Evolutionary conservation across 2,329 filamentous ascomycete genomes (phyloP), one percentile per base, ranked within the genome.

Genomic region (Aspergillus sp.): DNA sequence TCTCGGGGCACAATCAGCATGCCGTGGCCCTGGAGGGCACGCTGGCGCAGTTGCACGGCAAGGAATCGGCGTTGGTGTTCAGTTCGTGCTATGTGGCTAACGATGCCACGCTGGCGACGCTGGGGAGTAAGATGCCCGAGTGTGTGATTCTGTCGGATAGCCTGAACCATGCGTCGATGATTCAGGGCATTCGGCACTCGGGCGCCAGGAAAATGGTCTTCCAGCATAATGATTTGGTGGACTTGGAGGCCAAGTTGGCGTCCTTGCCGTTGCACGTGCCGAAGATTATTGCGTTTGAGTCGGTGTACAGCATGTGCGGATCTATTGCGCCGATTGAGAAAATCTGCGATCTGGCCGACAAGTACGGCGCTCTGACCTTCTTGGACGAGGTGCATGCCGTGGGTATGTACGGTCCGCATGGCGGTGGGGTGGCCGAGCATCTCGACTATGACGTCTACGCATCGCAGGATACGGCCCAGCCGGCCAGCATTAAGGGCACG

Each of bases 231-330:
- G 90, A 98, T 61, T 71, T 97, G n/a, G 82, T 78, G 38, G 93
- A 98, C 60, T 76, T 98, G 10, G 93, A 98, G 73, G 81, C 81
- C 43, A 97, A 98, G 72, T 77, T 98, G 55, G 89, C 90, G 2
- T 86, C 89, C 8, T 78, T 98, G 38, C 89, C 91, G 0, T 73
- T 86, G 1, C 79, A 93, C 50, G 80, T 87, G 33, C 93, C 93
- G 48, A 98, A 98, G 76, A 95, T 98, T 56, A 98, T 98, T 55
- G 93, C 93, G 2, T 98, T 97, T 55, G 93, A 98, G 72, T 95
- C 89, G 29, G 93, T 98, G 3, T 98, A 98, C 73, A 95, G 89
- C 74, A 98, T 98, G 93, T 98, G 93, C 65, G 93, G 93, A 52
- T 95, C 89, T 10, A 88, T 98, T 64, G 93, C 89, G 0, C 93